phyloP scores from a whole-genome alignment of 805 yeast species.

The Starmerella apis region DNA sequence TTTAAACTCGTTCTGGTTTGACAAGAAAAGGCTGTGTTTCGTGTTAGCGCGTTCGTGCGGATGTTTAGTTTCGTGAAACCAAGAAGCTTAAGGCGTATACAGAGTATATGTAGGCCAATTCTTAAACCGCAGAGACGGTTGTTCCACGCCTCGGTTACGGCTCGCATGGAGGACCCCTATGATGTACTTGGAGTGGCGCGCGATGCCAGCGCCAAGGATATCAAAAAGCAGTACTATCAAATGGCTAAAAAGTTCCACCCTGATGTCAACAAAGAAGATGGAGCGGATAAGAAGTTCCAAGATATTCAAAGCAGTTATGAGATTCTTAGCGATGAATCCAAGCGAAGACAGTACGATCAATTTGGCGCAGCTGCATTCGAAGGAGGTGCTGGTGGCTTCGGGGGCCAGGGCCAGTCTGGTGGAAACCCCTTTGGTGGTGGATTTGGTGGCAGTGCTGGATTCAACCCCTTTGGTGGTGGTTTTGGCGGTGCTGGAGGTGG shows the following conservation, averaged over 20 bases:
- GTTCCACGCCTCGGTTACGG: slow-evolving; percentile 18
- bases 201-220: slow-evolving; percentile 65
- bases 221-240: slow-evolving; percentile 88
- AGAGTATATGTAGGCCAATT: slow-evolving; percentile 5
- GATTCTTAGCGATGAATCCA: slow-evolving; percentile 70
- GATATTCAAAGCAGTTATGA: slow-evolving; percentile 92
- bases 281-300: slow-evolving; percentile 81
- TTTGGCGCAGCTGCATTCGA: slow-evolving; percentile 79
- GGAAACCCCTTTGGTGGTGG: slow-evolving; percentile 37
- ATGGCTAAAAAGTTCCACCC: slow-evolving; percentile 93
- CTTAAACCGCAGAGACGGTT: slow-evolving; percentile 5
- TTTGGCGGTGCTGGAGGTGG: slow-evolving; percentile 29
- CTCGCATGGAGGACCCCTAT: slow-evolving; percentile 59
- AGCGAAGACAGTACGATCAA: slow-evolving; percentile 82
- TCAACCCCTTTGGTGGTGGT: slow-evolving; percentile 34
- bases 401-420: slow-evolving; percentile 35
- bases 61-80: neutral
- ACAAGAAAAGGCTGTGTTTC: neutral
- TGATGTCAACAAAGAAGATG: slow-evolving; percentile 85
- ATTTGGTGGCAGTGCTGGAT: slow-evolving; percentile 34
- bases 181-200: slow-evolving; percentile 66
- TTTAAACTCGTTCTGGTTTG: neutral
- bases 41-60: neutral
- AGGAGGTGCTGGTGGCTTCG: slow-evolving; percentile 41
- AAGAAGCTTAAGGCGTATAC: neutral